Percentiles rank a stretch among this genome's conserved stretches.
Evolutionary conservation across 2,329 filamentous ascomycete genomes (phyloP).

Genomic region (Atkinsonella hypoxylon): DNA sequence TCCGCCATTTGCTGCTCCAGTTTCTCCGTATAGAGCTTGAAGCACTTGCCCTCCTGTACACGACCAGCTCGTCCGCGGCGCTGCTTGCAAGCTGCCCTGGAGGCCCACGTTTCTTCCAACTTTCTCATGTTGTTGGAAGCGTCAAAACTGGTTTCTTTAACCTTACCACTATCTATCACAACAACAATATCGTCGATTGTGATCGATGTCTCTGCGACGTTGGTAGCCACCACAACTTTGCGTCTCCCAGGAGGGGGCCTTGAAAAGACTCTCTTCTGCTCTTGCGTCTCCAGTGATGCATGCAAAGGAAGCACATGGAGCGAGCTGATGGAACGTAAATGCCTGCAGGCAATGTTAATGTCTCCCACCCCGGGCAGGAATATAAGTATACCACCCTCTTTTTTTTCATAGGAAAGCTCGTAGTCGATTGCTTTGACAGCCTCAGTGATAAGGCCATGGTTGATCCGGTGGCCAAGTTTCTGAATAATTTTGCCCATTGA

Average conservation of each 20-base stretch:
- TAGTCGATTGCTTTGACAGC: slow-evolving; percentile 73
- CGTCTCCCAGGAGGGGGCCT: slow-evolving; percentile 65
- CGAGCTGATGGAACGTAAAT: slow-evolving; percentile 47
- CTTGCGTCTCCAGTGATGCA: slow-evolving; percentile 76
- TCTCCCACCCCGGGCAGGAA: slow-evolving; percentile 89
- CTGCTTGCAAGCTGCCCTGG: slow-evolving; percentile 86
- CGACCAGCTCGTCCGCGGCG: slow-evolving; percentile 84
- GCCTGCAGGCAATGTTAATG: slow-evolving; percentile 69
- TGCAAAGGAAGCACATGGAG: slow-evolving; percentile 80
- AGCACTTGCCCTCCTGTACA: slow-evolving; percentile 83
- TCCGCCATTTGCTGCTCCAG: slow-evolving; percentile 80
- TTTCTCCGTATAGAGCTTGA: slow-evolving; percentile 85
- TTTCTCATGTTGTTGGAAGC: slow-evolving; percentile 86
- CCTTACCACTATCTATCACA: slow-evolving; percentile 87
- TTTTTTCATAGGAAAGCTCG: slow-evolving; percentile 52
- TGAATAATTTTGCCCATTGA: slow-evolving; percentile 59
- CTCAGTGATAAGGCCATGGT: slow-evolving; percentile 75
- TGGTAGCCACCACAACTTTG: slow-evolving; percentile 90
- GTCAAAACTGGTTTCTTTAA: slow-evolving; percentile 95
- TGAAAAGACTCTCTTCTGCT: slow-evolving; percentile 80
- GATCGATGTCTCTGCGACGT: slow-evolving; percentile 96
- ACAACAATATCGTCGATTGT: slow-evolving; percentile 96
- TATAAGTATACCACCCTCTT: slow-evolving; percentile 76
- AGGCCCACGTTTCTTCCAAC: slow-evolving; percentile 91
- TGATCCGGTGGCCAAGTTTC: slow-evolving; percentile 70